Base-by-base conservation (phyloP, 176 grass and related monocot species). In the Rhynchospora breviuscula region DNA sequence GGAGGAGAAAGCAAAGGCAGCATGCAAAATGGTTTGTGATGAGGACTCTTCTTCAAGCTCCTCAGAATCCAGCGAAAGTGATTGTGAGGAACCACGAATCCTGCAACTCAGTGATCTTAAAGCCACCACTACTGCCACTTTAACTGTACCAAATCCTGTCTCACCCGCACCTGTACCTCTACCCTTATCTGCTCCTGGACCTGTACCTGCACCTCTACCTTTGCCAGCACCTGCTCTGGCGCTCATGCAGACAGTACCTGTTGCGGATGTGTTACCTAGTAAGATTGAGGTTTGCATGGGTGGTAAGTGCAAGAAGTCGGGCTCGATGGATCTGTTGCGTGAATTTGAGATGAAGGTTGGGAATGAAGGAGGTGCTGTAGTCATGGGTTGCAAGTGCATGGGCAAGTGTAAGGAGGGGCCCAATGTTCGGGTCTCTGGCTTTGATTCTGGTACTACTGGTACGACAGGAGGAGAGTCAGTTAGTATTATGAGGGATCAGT, bases 271-370 rank as follows among this genome's bases (percentile, higher is more conserved):
- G 15, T 18, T 17, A 58, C 46, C 57, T 52, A 81, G 25, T 51
- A 74, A 31, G 62, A 59, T 89, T 15, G 95, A 95, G 76, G 92
- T 98, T 31, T 98, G 92, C 80, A 91, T 95, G 88, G 95, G 92
- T 1, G 91, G 95, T 22, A 95, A 95, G 63, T 98, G 95, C 91
- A 95, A 83, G 86, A 94, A 87, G 17, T 56, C 86, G 0, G 95
- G 95, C 2, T 56, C 91, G 0, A 49, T 90, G 5, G 76, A 89
- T 33, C 26, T 98, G 17, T 75, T 98, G 87, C 47, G 85, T 59
- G 92, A 93, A 68, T 91, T 98, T 0, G 83, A 91, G 82, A 91
- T 61, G 76, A 19, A 48, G 59, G 57, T 91, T 0, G 91, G 92
- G 19, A 73, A 23, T 0, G 64, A 29, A 17, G 86, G 73, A 7